These are phyloP conservation scores for Debaryomyces castellii DNA, from an alignment of 805 yeast genomes.

Conservation along the genomic window DNA sequence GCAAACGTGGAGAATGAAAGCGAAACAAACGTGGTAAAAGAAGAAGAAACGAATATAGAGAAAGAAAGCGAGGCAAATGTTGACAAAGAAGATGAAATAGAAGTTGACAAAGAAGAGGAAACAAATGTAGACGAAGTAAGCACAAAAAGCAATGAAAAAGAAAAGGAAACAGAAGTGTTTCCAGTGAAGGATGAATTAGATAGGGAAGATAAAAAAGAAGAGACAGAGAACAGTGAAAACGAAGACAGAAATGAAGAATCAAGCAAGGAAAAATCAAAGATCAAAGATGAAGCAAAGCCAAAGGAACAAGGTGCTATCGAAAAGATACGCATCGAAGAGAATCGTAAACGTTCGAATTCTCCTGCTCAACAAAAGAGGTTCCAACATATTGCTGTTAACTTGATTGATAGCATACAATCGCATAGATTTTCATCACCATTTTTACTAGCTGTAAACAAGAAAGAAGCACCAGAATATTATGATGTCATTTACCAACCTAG, in stretches of 20 bases:
- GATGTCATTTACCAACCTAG: conserved; percentile 61
- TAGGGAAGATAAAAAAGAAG: too few relatives aligned
- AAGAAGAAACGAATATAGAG: too few relatives aligned
- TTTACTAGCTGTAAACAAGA: conserved; percentile 62
- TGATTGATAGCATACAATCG: conserved; percentile 63
- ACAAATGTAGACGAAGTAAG: conserved; percentile 5
- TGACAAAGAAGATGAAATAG: too few relatives aligned
- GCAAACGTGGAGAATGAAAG: too few relatives aligned
- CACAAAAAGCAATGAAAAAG: conserved; percentile 1
- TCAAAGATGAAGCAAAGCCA: not conserved
- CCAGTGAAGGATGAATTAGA: too few relatives aligned
- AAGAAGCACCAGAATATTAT: conserved; percentile 70
- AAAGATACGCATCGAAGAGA: not conserved
- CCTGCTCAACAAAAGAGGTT: conserved; percentile 49
- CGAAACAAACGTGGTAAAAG: too few relatives aligned
- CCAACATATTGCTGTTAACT: conserved; percentile 58
- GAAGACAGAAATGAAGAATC: too few relatives aligned
- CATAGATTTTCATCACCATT: conserved; percentile 76
- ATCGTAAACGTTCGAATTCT: conserved; percentile 15
- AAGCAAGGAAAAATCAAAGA: too few relatives aligned
- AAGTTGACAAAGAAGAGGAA: not conserved
- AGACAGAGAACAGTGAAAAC: too few relatives aligned
- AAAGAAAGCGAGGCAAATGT: too few relatives aligned
- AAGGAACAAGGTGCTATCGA: conserved; percentile 4
- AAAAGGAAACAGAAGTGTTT: too few relatives aligned